phyloP scores from a whole-genome alignment of 1,284 basidiomycete species.

The Pseudozyma tsukubaensis region DNA sequence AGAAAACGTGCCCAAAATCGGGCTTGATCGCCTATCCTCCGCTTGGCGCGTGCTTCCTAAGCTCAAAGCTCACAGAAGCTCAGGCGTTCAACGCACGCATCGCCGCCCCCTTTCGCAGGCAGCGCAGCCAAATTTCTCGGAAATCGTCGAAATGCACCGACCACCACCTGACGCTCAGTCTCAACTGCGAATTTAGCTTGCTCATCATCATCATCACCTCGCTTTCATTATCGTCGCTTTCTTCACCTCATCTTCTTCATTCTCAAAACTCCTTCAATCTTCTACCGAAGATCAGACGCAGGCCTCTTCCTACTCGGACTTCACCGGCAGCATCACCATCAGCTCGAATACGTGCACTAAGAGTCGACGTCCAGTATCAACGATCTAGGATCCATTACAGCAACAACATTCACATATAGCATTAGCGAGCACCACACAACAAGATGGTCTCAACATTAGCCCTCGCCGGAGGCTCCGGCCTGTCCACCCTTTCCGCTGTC shows the following conservation, averaged over 20 bases:
- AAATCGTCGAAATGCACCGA: constrained; percentile 9
- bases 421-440: not conserved
- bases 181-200: not conserved
- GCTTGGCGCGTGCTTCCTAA: constrained; percentile 1
- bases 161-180: not conserved
- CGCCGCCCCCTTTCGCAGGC: constrained; percentile 4
- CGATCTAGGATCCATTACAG: not conserved
- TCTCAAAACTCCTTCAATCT: no score
- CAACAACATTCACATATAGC: not conserved
- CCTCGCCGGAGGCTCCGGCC: constrained; percentile 16
- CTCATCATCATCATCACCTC: not conserved
- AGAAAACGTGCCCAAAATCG: not conserved
- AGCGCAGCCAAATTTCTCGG: not conserved
- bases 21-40: not conserved
- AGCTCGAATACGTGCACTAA: no score
- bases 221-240: not conserved
- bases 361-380: no score
- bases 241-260: not conserved
- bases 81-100: constrained; percentile 14
- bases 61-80: no score
- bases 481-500: constrained; percentile 35
- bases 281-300: no score
- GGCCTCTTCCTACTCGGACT: no score
- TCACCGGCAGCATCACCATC: no score
- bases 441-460: constrained; percentile 48